Base-by-base conservation (phyloP, 148 eudicot genomes). In the Cornus suecica region DNA sequence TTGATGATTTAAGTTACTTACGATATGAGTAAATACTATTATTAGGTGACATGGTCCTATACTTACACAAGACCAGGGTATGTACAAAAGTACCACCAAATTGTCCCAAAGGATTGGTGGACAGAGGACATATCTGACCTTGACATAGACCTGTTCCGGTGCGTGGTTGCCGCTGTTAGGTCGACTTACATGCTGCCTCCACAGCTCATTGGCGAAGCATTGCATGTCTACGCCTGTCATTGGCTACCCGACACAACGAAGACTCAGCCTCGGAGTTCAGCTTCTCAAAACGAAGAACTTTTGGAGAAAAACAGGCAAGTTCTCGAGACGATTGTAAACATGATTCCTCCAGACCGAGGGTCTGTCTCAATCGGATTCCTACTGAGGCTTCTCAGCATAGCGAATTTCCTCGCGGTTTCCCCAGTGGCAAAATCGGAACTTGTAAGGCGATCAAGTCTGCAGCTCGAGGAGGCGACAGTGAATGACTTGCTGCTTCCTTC, bases 31-130 rank as follows among this genome's bases (percentile, higher is more conserved):
- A 28, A 23, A 71, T 27, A 65, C 9, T 56, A 15, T 25, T 74
- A 48, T 86, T 86, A 89, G 90, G 90, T 89, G 60, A 78, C 83
- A 66, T 90, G 93, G 93, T 84, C 90, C 63, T 90, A 76, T 76
- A 90, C 93, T 14, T 90, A 90, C 71, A 90, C 88, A 31, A 79
- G 91, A 80, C 86, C 89, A 26, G 89, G 90, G 16, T 87, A 82
- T 70, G 73, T 67, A 2, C 66, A 34, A 26, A 84, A 77, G 72
- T 83, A 79, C 63, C 85, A 80, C 62, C 77, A 83, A 66, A 31
- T 73, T 13, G 89, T 71, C 52, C 93, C 93, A 10, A 87, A 75
- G 41, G 93, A 90, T 77, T 90, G 93, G 93, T 90, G 93, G 93
- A 87, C 91, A 28, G 93, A 89, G 70, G 93, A 89, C 77, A 24